These are phyloP conservation scores for Aphanomyces stellatus DNA, from an alignment of 352 stramenopile species.

Conservation along the genomic window DNA sequence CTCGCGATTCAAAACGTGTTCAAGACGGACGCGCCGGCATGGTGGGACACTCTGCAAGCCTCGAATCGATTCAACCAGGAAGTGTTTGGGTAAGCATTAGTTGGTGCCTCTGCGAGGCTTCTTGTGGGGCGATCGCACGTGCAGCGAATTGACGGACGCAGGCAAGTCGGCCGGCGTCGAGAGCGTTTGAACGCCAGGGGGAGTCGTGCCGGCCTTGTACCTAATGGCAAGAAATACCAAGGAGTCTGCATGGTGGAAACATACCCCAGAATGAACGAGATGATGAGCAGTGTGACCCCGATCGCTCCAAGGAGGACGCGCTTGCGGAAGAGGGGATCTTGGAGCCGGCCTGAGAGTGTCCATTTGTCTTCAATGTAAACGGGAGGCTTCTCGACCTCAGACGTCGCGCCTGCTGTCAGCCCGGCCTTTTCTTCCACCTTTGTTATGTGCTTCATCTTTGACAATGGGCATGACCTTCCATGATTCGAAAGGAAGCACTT, in stretches of 20 bases:
- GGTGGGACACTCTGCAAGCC: neutral
- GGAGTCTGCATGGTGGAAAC: neutral
- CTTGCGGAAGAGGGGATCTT: constrained; percentile 9
- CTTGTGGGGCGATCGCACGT: neutral
- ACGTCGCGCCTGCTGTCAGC: neutral
- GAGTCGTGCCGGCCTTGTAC: constrained; percentile 2
- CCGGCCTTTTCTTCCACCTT: constrained; percentile 2
- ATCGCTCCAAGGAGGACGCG: neutral
- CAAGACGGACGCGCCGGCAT: neutral
- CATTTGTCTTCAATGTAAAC: constrained; percentile 18
- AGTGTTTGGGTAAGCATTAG: constrained; percentile 15
- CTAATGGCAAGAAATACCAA: neutral
- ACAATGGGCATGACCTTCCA: neutral
- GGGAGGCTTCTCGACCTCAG: neutral
- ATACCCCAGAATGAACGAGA: neutral
- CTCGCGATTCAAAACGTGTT: neutral
- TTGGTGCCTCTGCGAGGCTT: neutral
- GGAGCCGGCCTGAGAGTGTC: neutral
- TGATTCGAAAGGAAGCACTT: no score
- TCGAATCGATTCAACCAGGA: neutral
- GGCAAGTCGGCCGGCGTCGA: neutral
- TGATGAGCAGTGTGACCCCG: neutral
- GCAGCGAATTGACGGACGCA: neutral
- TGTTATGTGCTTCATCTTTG: neutral
- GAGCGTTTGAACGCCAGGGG: neutral